Evolutionary conservation across 1,139 yeast species (phyloP).

Genomic region (Spathaspora sp.): DNA sequence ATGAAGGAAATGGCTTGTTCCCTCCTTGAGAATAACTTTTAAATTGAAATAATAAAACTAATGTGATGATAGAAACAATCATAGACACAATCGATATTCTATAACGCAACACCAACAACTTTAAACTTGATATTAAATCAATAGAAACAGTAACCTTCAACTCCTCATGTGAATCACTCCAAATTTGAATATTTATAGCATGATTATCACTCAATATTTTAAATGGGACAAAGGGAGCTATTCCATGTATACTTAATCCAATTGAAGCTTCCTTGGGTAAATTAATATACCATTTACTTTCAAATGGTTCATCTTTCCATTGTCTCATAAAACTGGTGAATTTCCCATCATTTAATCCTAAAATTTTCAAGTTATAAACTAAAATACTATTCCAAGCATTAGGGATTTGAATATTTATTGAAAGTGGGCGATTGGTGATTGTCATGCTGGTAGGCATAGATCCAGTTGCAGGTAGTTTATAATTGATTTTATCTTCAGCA

Average conservation of each 20-base stretch:
- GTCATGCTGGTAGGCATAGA: conserved; percentile 26
- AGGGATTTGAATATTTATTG: conserved; percentile 49
- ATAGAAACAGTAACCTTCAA: conserved; percentile 36
- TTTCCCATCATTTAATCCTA: conserved; percentile 13
- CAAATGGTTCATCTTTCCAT: conserved; percentile 62
- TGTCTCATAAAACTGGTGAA: conserved; percentile 66
- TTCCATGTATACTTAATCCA: conserved; percentile 60
- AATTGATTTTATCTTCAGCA: conserved; percentile 22
- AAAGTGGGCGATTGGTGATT: conserved; percentile 48
- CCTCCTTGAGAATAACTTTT: conserved; percentile 12
- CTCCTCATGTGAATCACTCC: conserved; percentile 35
- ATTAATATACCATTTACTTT: conserved; percentile 74
- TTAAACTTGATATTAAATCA: conserved; percentile 47
- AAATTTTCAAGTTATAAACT: conserved; percentile 47
- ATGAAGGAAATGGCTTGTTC: conserved; percentile 47
- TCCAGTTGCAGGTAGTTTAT: conserved; percentile 25
- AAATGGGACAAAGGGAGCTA: conserved; percentile 76
- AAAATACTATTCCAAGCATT: conserved; percentile 64
- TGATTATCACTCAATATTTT: conserved; percentile 18
- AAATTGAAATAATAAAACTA: conserved; percentile 50
- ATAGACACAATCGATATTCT: conserved; percentile 58
- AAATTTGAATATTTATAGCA: conserved; percentile 44
- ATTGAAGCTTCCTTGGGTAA: conserved; percentile 27
- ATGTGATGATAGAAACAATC: conserved; percentile 49
- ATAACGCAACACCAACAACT: conserved; percentile 59